Evolutionary conservation across 176 grass and related monocot species (phyloP).

Genomic region (Urochloa ruziziensis): DNA sequence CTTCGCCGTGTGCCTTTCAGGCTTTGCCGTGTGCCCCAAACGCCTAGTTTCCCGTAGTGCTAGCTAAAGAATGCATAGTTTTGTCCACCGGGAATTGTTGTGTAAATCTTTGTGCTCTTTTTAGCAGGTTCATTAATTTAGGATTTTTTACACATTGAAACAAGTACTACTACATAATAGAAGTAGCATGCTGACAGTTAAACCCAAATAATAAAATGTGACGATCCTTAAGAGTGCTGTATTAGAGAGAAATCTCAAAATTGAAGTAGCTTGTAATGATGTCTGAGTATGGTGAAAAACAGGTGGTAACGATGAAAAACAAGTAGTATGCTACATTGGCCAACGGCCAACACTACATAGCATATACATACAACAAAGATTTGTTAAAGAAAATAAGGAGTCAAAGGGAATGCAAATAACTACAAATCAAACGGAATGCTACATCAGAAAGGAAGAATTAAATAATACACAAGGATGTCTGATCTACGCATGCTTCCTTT

Average conservation of each 20-base stretch:
- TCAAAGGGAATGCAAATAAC: not conserved
- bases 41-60: no score
- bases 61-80: not conserved
- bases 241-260: no score
- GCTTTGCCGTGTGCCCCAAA: no score
- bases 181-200: not conserved
- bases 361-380: no score
- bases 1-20: no score
- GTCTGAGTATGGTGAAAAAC: not conserved
- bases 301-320: no score
- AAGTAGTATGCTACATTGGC: not conserved
- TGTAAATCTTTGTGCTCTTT: not conserved
- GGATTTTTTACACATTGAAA: not conserved
- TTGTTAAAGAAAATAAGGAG: not conserved
- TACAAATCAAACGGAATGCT: not conserved
- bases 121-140: not conserved
- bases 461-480: not conserved
- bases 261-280: not conserved
- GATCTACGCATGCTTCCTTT: not conserved
- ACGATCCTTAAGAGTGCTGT: no score
- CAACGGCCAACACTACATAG: no score
- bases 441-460: not conserved
- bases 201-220: no score
- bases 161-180: not conserved
- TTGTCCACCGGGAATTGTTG: not conserved